These are phyloP conservation scores for Lactarius vividus DNA, from an alignment of 768 basidiomycete species.

Conservation along the genomic window DNA sequence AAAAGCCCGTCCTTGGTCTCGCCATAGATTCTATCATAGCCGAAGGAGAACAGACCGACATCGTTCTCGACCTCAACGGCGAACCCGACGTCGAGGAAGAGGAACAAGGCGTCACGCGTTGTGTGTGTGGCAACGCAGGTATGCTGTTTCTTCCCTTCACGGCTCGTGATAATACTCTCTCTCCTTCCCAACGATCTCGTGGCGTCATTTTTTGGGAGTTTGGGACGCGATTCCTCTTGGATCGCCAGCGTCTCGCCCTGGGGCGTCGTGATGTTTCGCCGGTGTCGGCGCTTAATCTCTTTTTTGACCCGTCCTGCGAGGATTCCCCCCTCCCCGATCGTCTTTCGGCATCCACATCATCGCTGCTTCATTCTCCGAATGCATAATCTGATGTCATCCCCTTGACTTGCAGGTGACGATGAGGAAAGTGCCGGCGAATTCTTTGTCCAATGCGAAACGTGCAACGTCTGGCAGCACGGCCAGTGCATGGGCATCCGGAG, in stretches of 20 bases:
- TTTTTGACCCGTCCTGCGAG: conserved; percentile 7
- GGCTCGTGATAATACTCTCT: conserved; percentile 14
- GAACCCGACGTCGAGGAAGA: conserved; percentile 48
- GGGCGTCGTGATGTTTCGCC: conserved; percentile 13
- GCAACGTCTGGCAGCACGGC: conserved; percentile 98
- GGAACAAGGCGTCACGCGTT: conserved; percentile 68
- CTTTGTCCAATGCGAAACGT: conserved; percentile 97
- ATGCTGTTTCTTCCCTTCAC: conserved; percentile 33
- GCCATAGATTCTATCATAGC: conserved; percentile 33
- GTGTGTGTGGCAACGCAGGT: conserved; percentile 84
- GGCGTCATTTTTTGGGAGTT: neutral
- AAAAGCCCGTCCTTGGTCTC: conserved; percentile 35
- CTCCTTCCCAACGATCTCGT: neutral
- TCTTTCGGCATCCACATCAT: conserved; percentile 5
- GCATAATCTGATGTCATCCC: conserved; percentile 31
- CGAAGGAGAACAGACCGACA: conserved; percentile 32
- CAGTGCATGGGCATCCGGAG: conserved; percentile 91
- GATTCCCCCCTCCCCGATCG: conserved; percentile 7
- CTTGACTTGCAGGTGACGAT: conserved; percentile 49
- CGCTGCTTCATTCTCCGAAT: conserved; percentile 11
- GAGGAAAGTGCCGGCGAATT: conserved; percentile 86
- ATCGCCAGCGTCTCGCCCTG: conserved; percentile 2
- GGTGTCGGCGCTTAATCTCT: conserved; percentile 14
- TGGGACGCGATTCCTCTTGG: conserved; percentile 13
- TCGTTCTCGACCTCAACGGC: conserved; percentile 35